These are phyloP conservation scores for Lathyrus sativus DNA, from an alignment of 306 rosid species.

Conservation along the genomic window DNA sequence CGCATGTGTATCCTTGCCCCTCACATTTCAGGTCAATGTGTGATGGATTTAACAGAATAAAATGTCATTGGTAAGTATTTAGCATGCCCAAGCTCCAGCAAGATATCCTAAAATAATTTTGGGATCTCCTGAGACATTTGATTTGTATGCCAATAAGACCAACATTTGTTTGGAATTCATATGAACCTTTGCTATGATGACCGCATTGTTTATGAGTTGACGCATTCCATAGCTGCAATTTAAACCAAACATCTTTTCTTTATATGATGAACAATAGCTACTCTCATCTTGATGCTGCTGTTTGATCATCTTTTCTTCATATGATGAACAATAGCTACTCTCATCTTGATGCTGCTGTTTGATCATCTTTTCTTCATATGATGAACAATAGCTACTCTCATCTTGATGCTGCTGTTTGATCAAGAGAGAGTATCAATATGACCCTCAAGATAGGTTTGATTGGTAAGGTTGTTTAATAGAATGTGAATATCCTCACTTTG, in stretches of 20 bases:
- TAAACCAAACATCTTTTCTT: slow-evolving; percentile 3
- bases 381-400: slow-evolving; percentile 4
- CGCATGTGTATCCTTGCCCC: too few relatives aligned
- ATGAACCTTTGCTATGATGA: slow-evolving; percentile 20
- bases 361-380: not conserved
- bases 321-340: not conserved
- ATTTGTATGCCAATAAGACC: not conserved
- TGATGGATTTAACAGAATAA: not conserved
- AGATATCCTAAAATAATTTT: slow-evolving; percentile 18
- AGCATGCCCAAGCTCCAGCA: not conserved
- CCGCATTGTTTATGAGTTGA: slow-evolving; percentile 7
- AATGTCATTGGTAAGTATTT: not conserved
- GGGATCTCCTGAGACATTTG: not conserved
- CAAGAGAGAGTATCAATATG: slow-evolving; percentile 35
- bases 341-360: slow-evolving; percentile 12
- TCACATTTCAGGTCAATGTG: not conserved
- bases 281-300: slow-evolving; percentile 15
- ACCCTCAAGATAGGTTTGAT: slow-evolving; percentile 53
- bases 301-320: not conserved
- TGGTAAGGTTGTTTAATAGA: slow-evolving; percentile 53
- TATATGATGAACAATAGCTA: not conserved
- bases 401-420: slow-evolving; percentile 25
- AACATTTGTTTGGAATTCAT: not conserved
- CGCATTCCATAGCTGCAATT: slow-evolving; percentile 17
- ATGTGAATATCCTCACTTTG: slow-evolving; percentile 53